phyloP scores from a whole-genome alignment of 179 eudicot genomes.

The Spergularia azorica region DNA sequence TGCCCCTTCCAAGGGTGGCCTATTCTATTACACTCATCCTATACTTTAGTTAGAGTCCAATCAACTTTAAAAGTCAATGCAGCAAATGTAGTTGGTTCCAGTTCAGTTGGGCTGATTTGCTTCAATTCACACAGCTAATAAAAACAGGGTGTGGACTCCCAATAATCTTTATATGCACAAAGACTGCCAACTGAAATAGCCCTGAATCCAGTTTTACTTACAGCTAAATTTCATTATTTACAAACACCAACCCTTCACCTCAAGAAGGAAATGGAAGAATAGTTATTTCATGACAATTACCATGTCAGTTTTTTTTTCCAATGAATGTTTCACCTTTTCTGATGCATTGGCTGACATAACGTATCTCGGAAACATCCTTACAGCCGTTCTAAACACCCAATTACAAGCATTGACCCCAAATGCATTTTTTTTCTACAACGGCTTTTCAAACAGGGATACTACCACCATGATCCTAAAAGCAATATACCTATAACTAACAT shows the following conservation, averaged over 20 bases:
- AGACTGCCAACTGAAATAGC: not conserved
- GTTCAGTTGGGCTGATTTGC: too few species aligned
- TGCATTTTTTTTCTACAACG: not conserved
- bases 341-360: not conserved
- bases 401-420: not conserved
- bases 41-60: too few species aligned
- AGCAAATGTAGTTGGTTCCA: too few species aligned
- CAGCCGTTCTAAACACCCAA: not conserved
- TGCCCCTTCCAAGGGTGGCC: too few species aligned
- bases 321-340: not conserved
- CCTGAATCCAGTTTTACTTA: not conserved
- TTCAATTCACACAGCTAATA: too few species aligned
- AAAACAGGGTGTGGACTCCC: too few species aligned
- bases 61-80: too few species aligned
- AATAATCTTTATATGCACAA: not conserved
- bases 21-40: too few species aligned
- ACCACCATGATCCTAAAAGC: conserved; percentile 2
- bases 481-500: not conserved
- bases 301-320: not conserved
- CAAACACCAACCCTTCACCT: not conserved
- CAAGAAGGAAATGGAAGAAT: not conserved
- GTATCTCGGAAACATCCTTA: not conserved
- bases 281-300: not conserved
- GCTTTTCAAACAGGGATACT: too few species aligned
- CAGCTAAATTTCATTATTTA: not conserved